Conservation (phyloP, 163 green algal species). For the Chlorella variabilis region DNA sequence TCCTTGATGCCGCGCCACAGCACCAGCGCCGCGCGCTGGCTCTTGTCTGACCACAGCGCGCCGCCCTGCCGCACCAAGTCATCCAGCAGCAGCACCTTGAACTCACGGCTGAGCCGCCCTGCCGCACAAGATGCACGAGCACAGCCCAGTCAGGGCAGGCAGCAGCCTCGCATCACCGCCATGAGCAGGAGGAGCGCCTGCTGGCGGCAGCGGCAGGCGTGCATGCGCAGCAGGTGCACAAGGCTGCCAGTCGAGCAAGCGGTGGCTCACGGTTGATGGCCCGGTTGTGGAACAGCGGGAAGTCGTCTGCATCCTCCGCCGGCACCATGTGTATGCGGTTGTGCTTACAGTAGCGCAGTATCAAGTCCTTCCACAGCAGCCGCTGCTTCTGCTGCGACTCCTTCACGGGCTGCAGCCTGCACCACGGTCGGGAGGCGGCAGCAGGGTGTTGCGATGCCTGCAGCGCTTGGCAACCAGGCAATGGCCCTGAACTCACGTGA, state of each 20-base stretch:
- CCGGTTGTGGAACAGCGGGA: conserved; percentile 73
- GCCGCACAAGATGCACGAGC: too few species aligned
- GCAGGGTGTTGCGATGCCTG: too few species aligned
- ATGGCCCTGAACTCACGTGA: conserved; percentile 52
- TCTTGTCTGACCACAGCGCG: conserved; percentile 63
- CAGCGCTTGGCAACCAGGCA: too few species aligned
- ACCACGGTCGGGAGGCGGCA: background rate
- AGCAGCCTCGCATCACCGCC: too few species aligned
- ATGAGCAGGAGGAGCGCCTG: too few species aligned
- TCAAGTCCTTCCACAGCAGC: conserved; percentile 75
- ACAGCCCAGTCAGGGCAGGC: too few species aligned
- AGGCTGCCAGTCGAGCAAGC: too few species aligned
- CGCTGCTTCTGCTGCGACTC: conserved; percentile 85
- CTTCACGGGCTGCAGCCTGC: conserved; percentile 84
- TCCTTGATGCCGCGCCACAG: conserved; percentile 73
- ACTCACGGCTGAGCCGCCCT: conserved; percentile 46
- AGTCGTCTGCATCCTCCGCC: conserved; percentile 57
- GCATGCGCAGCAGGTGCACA: too few species aligned
- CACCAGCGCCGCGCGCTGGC: conserved; percentile 58
- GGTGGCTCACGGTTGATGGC: conserved; percentile 76
- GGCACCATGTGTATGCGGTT: conserved; percentile 48
- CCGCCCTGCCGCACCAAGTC: conserved; percentile 62
- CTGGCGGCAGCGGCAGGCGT: too few species aligned
- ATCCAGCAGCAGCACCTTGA: conserved; percentile 49
- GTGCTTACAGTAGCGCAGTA: conserved; percentile 79